Base-by-base conservation (phyloP, 306 rosid genomes). In the Luffa acutangula region DNA sequence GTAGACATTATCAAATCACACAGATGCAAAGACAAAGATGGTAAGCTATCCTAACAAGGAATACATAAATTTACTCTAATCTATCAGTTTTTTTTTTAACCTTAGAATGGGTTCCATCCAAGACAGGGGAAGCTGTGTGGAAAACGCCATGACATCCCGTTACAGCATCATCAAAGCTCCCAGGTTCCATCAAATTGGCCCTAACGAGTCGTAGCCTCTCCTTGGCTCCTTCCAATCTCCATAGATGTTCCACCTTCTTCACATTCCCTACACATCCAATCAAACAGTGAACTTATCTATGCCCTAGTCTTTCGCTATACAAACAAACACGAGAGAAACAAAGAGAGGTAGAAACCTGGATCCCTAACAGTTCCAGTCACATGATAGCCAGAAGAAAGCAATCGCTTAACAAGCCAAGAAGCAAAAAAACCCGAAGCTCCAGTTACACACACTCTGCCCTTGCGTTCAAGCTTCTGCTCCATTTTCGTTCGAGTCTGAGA, bases 401-500 rank as follows among this genome's bases (percentile, higher is more conserved):
- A 89, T 20, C 88, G 64, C 86, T 92, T 93, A 39, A 92, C 86
- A 25, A 95, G 92, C 89, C 91, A 92, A 71, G 98, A 91, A 75
- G 98, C 98, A 9, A 95, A 76, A 84, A 84, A 92, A 0, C 98
- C 98, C 37, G 98, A 90, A 75, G 98, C 96, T 6, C 97, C 98
- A 0, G 97, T 92, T 0, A 95, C 96, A 8, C 98, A 95, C 9
- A 95, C 97, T 83, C 58, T 90, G 73, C 89, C 90, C 80, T 86
- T 85, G 42, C 71, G 41, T 60, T 89, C 91, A 15, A 82, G 45
- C 39, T 80, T 82, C 41, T 5, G 59, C 37, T 84, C 86, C 91
- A 84, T 85, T 71, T n/a, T 15, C n/a, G 7, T 58, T 54, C 31
- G 31, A 45, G 0, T 21, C 25, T 10, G 17, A 8, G 52, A 5